Evolutionary conservation across 2,329 filamentous ascomycete genomes (phyloP), one percentile per base, ranked within the genome.

Genomic region (Alternaria burnsii): DNA sequence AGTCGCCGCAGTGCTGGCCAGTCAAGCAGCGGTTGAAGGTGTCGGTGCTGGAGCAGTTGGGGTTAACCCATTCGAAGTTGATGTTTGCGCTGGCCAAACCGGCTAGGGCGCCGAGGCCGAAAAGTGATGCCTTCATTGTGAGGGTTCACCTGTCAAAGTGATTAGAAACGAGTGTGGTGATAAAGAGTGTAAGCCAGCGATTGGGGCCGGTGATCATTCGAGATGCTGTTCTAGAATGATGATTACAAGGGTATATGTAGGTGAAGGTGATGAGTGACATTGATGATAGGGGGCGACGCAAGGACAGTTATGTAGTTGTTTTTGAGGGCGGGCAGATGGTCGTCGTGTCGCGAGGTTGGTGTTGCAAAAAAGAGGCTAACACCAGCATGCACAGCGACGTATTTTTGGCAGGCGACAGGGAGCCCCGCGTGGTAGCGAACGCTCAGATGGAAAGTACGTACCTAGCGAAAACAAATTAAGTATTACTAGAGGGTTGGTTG

Each of bases 31-130:
- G 62, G 55, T 50, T 70, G 30, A 48, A 67, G 8, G 67, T 32
- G 1, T 63, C 34, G 26, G 58, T 62, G 56, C 68, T 66, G 53
- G 80, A 70, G 71, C 83, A 85, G 4, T 60, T 77, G 22, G 83
- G 79, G 50, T 82, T 77, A 9, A 83, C 80, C 74, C 80, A 80
- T 38, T 74, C 71, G 71, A 84, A 83, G 61, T 81, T 79, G 71
- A 85, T 84, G 69, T 85, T 85, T 55, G 82, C 83, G 6, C 74
- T 72, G 20, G 75, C 73, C 16, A 79, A 62, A 52, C 75, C 75
- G 54, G 73, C 77, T 57, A 81, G 68, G 51, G 68, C 71, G 67
- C 69, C 71, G 56, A 75, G 59, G 44, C 69, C 67, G 56, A 76
- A 48, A 34, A 75, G 56, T 18, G 74, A 58, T 38, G 71, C 56